Conservation (phyloP, 352 stramenopile genomes). For the Thraustochytrium sp. region DNA sequence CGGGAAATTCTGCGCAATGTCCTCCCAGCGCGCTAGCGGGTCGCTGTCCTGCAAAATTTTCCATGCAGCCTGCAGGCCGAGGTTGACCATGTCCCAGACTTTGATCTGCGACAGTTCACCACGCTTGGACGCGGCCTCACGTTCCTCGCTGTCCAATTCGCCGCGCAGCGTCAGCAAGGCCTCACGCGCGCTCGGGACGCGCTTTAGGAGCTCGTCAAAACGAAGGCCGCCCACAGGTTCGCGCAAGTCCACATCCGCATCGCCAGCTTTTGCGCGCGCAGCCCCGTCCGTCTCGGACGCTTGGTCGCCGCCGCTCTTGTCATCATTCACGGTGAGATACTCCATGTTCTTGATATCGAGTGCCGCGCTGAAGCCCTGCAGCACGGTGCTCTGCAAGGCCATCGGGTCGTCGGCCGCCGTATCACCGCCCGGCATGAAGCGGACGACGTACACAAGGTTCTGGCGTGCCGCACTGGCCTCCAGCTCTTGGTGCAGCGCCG, state of each 20-base stretch:
- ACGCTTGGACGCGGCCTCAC: conserved; percentile 56
- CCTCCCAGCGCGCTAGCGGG: conserved; percentile 66
- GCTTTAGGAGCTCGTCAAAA: conserved; percentile 49
- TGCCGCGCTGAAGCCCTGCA: conserved; percentile 74
- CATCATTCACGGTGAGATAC: conserved; percentile 90
- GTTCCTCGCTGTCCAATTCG: conserved; percentile 55
- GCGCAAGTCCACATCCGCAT: not conserved
- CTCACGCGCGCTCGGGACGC: conserved; percentile 48
- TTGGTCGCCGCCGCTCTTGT: not conserved
- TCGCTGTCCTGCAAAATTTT: conserved; percentile 67
- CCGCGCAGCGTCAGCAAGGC: conserved; percentile 51
- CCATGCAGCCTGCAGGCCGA: conserved; percentile 69
- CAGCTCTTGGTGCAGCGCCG: not conserved
- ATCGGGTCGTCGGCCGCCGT: not conserved
- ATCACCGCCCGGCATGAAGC: conserved; percentile 1
- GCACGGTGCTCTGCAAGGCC: not conserved
- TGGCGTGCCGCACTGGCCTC: not conserved
- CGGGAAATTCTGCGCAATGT: conserved; percentile 80
- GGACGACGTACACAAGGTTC: conserved; percentile 3
- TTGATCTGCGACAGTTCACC: conserved; percentile 58
- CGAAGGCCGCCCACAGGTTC: conserved; percentile 47
- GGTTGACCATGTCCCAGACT: conserved; percentile 65
- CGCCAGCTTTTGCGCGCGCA: not conserved
- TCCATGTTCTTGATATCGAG: conserved; percentile 95
- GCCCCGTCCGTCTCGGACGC: conserved; percentile 44